phyloP scores from a whole-genome alignment of 306 rosid genomes.

The Quercus robur region DNA sequence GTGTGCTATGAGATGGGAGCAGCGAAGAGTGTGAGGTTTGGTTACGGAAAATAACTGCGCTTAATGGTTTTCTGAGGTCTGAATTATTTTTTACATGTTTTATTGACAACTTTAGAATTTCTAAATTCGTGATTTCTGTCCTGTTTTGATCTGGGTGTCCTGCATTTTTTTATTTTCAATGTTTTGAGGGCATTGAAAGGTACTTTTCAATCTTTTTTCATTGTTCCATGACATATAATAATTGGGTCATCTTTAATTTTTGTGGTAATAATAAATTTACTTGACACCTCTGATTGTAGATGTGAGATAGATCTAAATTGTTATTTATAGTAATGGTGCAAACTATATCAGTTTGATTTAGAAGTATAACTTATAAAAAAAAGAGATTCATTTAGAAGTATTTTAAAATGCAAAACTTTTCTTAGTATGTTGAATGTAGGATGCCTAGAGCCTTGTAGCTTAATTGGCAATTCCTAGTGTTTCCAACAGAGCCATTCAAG shows the following conservation, averaged over 20 bases:
- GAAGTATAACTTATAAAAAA: background rate
- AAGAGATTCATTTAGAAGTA: too few species aligned
- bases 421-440: background rate
- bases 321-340: slow-evolving; percentile 5
- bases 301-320: slow-evolving; percentile 36
- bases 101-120: background rate
- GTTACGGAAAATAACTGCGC: too few species aligned
- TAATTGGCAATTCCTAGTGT: too few species aligned
- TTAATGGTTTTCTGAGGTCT: slow-evolving; percentile 17
- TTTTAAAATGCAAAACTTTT: background rate
- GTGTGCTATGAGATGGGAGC: too few species aligned
- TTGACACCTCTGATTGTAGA: background rate
- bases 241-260: background rate
- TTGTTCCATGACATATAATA: background rate
- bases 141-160: background rate
- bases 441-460: too few species aligned
- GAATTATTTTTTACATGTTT: background rate
- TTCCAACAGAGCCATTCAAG: too few species aligned
- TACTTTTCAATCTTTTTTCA: background rate
- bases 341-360: background rate
- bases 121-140: background rate
- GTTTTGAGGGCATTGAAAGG: slow-evolving; percentile 6
- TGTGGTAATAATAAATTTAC: background rate
- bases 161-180: background rate
- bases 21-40: too few species aligned